These are phyloP conservation scores for Globisporangium ultimum DNA, from an alignment of 352 stramenopile genomes.

Conservation along the genomic window DNA sequence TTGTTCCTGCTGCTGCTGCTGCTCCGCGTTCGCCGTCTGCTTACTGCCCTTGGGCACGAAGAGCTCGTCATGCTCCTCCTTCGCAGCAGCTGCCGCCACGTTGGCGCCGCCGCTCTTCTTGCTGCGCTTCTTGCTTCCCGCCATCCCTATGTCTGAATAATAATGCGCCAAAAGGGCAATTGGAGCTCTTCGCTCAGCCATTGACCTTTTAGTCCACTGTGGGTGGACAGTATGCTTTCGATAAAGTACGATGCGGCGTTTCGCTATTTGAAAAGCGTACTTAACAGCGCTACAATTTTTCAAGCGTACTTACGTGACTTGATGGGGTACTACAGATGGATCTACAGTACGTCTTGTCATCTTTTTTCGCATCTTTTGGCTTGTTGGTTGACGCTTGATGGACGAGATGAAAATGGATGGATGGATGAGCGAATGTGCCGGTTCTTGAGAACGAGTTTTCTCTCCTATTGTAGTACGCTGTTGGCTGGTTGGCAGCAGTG, in stretches of 20 bases:
- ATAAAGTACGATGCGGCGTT: neutral
- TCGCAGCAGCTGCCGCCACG: neutral
- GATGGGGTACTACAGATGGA: too few relatives aligned
- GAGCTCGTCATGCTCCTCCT: conserved; percentile 24
- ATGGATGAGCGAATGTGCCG: too few relatives aligned
- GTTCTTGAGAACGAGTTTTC: too few relatives aligned
- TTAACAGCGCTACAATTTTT: too few relatives aligned
- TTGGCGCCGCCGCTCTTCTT: conserved; percentile 7
- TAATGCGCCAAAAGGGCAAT: neutral
- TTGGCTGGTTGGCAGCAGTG: too few relatives aligned
- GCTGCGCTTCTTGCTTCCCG: conserved; percentile 11
- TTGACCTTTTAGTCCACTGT: neutral
- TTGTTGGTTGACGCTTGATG: too few relatives aligned
- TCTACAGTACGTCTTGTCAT: too few relatives aligned
- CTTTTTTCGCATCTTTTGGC: too few relatives aligned
- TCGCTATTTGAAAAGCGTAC: neutral
- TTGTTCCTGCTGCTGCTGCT: conserved; percentile 8
- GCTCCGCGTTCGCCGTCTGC: conserved; percentile 5
- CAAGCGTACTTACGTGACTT: too few relatives aligned
- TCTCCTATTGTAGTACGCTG: too few relatives aligned
- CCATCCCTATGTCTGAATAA: neutral
- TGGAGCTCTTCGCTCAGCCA: conserved; percentile 2
- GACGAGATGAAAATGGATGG: too few relatives aligned
- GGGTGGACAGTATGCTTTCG: neutral
- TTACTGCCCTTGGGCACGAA: conserved; percentile 27